Percentiles rank a stretch among this genome's conserved stretches.
phyloP scores from a whole-genome alignment of 352 stramenopile genomes.

The Pythium apleroticum region DNA sequence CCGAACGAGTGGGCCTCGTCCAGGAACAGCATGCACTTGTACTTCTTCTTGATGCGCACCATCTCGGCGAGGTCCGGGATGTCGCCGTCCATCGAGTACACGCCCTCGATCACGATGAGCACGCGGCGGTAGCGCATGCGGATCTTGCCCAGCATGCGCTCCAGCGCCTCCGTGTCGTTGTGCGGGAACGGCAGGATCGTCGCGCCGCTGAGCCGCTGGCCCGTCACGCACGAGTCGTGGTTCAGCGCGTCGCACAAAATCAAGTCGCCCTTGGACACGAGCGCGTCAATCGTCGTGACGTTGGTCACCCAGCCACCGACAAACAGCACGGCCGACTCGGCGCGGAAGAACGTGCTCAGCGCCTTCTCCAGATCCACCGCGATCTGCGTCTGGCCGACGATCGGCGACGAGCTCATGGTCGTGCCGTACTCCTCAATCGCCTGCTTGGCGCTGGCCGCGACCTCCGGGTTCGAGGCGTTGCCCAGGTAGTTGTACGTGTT shows the following conservation, averaged over 20 bases:
- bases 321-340: slow-evolving; percentile 59
- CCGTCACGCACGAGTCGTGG: slow-evolving; percentile 79
- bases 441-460: slow-evolving; percentile 52
- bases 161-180: slow-evolving; percentile 69
- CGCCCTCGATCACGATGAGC: slow-evolving; percentile 44
- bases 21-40: slow-evolving; percentile 40
- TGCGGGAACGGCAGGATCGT: slow-evolving; percentile 79
- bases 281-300: slow-evolving; percentile 71
- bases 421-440: slow-evolving; percentile 73
- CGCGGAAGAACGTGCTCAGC: slow-evolving; percentile 62
- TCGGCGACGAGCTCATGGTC: slow-evolving; percentile 81
- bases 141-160: slow-evolving; percentile 70
- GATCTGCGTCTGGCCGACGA: slow-evolving; percentile 71
- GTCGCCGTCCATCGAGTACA: slow-evolving; percentile 48
- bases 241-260: slow-evolving; percentile 81
- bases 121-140: slow-evolving; percentile 76
- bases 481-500: slow-evolving; percentile 89
- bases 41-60: slow-evolving; percentile 37
- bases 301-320: slow-evolving; percentile 79
- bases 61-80: slow-evolving; percentile 31
- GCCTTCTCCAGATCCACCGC: slow-evolving; percentile 69
- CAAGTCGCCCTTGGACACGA: slow-evolving; percentile 72
- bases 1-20: slow-evolving; percentile 44
- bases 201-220: slow-evolving; percentile 71
- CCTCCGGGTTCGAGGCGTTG: slow-evolving; percentile 57